phyloP scores from a whole-genome alignment of 2,329 filamentous ascomycete species.

The Paraconiothyrium brasiliense region DNA sequence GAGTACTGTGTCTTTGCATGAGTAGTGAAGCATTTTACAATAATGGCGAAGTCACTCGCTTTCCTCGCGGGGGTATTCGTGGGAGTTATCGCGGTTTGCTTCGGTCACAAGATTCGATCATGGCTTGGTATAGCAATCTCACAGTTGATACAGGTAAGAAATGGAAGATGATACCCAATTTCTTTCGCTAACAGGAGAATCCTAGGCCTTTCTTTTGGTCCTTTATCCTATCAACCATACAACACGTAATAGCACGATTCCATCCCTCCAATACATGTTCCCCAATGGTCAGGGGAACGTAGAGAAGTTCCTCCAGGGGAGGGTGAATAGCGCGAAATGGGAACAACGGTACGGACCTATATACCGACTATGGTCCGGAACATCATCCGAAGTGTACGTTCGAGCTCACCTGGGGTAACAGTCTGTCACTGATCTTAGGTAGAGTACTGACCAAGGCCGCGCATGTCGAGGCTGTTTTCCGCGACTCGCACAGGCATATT shows the following conservation, averaged over 20 bases:
- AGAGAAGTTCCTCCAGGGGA: constrained; percentile 54
- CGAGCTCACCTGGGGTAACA: not conserved
- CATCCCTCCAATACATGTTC: constrained; percentile 27
- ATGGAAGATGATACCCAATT: too few relatives aligned
- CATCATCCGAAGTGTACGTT: constrained; percentile 52
- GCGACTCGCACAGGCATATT: constrained; percentile 56
- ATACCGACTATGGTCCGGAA: constrained; percentile 51
- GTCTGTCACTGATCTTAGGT: not conserved
- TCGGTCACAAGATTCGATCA: too few relatives aligned
- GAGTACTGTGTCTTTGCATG: too few relatives aligned
- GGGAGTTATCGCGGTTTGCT: too few relatives aligned
- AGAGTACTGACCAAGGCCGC: constrained; percentile 26
- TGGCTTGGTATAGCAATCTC: too few relatives aligned
- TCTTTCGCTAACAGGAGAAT: too few relatives aligned
- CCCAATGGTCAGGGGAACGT: constrained; percentile 46
- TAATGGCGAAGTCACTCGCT: too few relatives aligned
- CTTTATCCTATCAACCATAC: too few relatives aligned
- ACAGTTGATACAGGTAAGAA: too few relatives aligned
- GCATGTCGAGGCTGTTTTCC: constrained; percentile 45
- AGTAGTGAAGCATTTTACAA: too few relatives aligned
- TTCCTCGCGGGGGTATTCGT: too few relatives aligned
- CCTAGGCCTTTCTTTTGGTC: too few relatives aligned
- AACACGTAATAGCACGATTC: not conserved
- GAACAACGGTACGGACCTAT: constrained; percentile 42
- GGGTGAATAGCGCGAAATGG: constrained; percentile 47